Base-by-base conservation (phyloP, 768 basidiomycete species). In the Russula lepida region DNA sequence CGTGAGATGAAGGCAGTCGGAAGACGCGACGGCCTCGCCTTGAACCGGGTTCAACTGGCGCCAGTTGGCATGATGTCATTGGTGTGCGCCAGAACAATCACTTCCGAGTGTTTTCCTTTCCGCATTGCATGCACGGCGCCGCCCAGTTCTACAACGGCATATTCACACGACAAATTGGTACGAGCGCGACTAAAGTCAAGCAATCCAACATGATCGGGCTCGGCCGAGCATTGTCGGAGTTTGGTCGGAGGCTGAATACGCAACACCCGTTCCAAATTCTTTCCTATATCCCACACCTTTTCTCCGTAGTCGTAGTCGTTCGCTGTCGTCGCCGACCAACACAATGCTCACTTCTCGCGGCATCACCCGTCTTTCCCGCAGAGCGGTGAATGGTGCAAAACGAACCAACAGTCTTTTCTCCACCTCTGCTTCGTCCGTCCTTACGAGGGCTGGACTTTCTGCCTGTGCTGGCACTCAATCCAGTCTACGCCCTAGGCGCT, bases 271-370 rank as follows among this genome's bases (percentile, higher is more conserved):
- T 52, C 57, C 44, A 30, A 32, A 57, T 56, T 47, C 32, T 28
- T 48, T 48, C 44, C 46, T 55, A 54, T 53, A 63, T 52, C 59
- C 59, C 64, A 62, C 66, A 54, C 50, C 57, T 63, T 54, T 65
- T 64, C 63, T 67, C 68, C 59, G 66, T 64, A 37, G 33, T 58
- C 46, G 46, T 62, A 41, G 44, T 59, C 19, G 50, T 67, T 37
- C 17, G 50, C 66, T 65, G 33, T 64, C 60, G 53, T 73, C 73
- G 69, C 72, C 68, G 65, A 70, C 67, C 70, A 69, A 64, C 75
- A 80, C 78, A 78, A 92, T 92, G 90, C 81, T 91, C 80, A 89
- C 87, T 76, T 79, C 88, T 69, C 88, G 90, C 75, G 88, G 88
- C 78, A 83, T 91, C 75, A 81, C 88, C 74, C 90, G 91, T 76